Percentiles rank a stretch among this genome's conserved stretches.
These are phyloP conservation scores for Gaillardinia entomophila DNA, from an alignment of 805 yeast species.

Conservation along the genomic window DNA sequence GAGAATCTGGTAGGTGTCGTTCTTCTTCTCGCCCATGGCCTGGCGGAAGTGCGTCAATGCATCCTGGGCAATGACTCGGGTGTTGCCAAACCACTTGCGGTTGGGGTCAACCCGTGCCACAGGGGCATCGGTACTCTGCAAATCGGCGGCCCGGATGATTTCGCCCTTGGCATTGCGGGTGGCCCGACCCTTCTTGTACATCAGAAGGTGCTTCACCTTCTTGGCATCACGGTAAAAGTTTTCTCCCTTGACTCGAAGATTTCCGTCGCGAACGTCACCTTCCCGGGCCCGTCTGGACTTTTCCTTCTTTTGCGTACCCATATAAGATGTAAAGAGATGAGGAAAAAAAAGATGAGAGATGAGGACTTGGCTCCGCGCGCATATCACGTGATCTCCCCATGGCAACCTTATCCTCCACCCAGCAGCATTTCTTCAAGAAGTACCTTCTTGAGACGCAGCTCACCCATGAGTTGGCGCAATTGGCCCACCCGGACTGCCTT, in stretches of 20 bases:
- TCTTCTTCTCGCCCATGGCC: slow-evolving; percentile 81
- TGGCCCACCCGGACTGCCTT: slow-evolving; percentile 59
- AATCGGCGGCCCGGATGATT: slow-evolving; percentile 75
- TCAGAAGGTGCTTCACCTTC: slow-evolving; percentile 79
- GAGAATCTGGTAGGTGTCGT: slow-evolving; percentile 80
- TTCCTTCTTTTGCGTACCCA: slow-evolving; percentile 95
- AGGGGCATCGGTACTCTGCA: slow-evolving; percentile 85
- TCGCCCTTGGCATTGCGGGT: slow-evolving; percentile 84
- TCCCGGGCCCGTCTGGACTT: slow-evolving; percentile 80
- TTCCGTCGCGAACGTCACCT: slow-evolving; percentile 79
- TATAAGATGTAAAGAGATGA: slow-evolving; percentile 17
- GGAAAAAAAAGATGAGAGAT: slow-evolving; percentile 1
- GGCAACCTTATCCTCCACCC: slow-evolving; percentile 44
- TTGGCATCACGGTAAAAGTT: slow-evolving; percentile 94
- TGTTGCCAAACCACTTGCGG: slow-evolving; percentile 95
- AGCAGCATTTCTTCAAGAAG: slow-evolving; percentile 85
- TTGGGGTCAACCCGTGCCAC: slow-evolving; percentile 93
- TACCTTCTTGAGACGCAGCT: slow-evolving; percentile 64
- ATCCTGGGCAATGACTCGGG: slow-evolving; percentile 96
- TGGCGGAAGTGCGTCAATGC: slow-evolving; percentile 91
- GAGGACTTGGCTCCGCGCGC: not conserved
- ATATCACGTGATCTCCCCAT: not conserved
- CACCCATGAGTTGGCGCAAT: slow-evolving; percentile 51
- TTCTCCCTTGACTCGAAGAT: slow-evolving; percentile 92
- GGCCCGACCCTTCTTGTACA: slow-evolving; percentile 92